Base-by-base conservation (phyloP, 2,329 filamentous ascomycete genomes). In the Curvularia spicifera region DNA sequence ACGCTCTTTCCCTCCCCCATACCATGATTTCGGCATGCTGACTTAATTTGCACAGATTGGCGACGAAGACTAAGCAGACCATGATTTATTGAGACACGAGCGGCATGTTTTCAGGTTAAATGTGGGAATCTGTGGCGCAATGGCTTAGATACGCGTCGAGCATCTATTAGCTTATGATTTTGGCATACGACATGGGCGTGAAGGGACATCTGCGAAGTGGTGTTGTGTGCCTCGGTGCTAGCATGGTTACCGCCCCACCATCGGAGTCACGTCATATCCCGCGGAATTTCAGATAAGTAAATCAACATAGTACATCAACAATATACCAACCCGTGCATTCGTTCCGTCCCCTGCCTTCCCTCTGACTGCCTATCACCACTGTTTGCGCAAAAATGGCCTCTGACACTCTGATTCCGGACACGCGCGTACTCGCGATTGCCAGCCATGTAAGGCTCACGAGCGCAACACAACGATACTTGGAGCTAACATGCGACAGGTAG, bases 361-460 rank as follows among this genome's bases (percentile, higher is more conserved):
- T 12, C 12, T 29, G 37, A 42, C 47, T 44, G 37, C 29, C 18
- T 43, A 10, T 18, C n/a, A 18, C 26, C 26, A 45, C 46, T 56
- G 52, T 61, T 29, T 49, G 56, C 50, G 40, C 48, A 46, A 52
- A 29, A 8, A 77, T 73, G 72, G 68, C 67, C 42, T 68, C 70
- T 49, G 78, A 81, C 59, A 67, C 68, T 45, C 69, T 78, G 53
- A 79, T 87, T 48, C 85, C 86, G 24, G 86, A 88, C 67, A 88
- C 86, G 51, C 81, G 83, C 70, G 92, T 97, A 61, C 84, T 97
- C 74, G 93, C 93, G 57, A 86, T 97, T 69, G 93, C 93, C 76
- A 97, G 93, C 79, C 93, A 97, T 93, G 93, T 97, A 89, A 79
- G 89, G 79, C 61, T 71, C 70, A 69, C 46, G 45, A 2, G 56